Evolutionary conservation across 2,329 filamentous ascomycete species (phyloP), one percentile per base, ranked within the genome.

Genomic region (Paraconiothyrium brasiliense): DNA sequence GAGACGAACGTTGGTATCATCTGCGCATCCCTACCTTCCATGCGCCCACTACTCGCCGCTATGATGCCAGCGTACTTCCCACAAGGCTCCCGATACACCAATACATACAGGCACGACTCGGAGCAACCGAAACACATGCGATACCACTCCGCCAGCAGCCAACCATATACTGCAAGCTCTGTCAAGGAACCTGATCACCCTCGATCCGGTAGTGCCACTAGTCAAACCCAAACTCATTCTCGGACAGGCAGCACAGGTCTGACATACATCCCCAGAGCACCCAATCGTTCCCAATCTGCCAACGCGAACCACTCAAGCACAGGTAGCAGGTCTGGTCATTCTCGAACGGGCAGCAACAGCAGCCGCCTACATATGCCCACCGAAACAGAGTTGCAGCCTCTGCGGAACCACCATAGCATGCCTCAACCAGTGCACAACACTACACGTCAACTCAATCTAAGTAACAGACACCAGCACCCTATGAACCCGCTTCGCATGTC

Each of bases 31-130:
- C 60, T 79, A n/a, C 76, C 76, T 44, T 70, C 71, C 5, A 71
- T 78, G 63, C 75, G 76, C 7, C 74, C 75, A 1, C 66, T 78
- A 4, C 63, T 78, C 5, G 67, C 71, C 5, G 56, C 75, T 0
- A 67, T 82, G 35, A 79, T 83, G 65, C 83, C 82, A 44, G 61
- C 68, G 30, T 73, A 75, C 58, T 77, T 77, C 47, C 69, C 71
- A 3, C 58, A 63, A 1, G 60, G 65, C 37, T 43, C 66, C 3
- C 65, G 61, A 46, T 68, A 65, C 55, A 61, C 61, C 8, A 70
- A 62, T 5, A 43, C 57, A 6, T 65, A 59, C 2, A 50, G 55
- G 6, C 16, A 57, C 30, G 71, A 77, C 49, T 57, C 72, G 49
- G 71, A 76, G 51, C 71, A 61, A 41, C 51, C 61, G 14, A 70